Evolutionary conservation across 768 basidiomycete genomes (phyloP).

Genomic region (Suillus hirtellus): DNA sequence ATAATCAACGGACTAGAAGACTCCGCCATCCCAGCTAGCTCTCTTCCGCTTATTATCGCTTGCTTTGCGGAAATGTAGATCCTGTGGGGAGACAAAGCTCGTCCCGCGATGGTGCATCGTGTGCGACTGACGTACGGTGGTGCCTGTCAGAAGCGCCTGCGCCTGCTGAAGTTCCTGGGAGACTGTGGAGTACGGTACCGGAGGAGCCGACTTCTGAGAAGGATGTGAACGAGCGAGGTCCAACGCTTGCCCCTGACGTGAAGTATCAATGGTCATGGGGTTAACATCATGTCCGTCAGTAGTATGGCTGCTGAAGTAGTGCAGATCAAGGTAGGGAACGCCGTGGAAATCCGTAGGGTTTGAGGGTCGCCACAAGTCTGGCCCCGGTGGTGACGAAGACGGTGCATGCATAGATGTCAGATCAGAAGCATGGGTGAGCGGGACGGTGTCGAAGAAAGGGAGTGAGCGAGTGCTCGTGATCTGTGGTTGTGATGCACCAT

Average conservation of each 20-base stretch:
- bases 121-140: slow-evolving; percentile 17
- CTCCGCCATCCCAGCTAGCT: slow-evolving; percentile 56
- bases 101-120: slow-evolving; percentile 48
- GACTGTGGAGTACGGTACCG: slow-evolving; percentile 26
- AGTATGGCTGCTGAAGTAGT: slow-evolving; percentile 54
- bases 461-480: slow-evolving; percentile 37
- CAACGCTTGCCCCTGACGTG: slow-evolving; percentile 49
- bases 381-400: slow-evolving; percentile 17
- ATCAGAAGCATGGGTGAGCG: slow-evolving; percentile 24
- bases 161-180: slow-evolving; percentile 35
- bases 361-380: slow-evolving; percentile 33
- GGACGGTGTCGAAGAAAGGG: slow-evolving; percentile 31
- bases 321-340: slow-evolving; percentile 72
- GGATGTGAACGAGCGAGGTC: slow-evolving; percentile 46
- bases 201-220: slow-evolving; percentile 31
- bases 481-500: slow-evolving; percentile 36
- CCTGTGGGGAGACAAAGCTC: slow-evolving; percentile 55
- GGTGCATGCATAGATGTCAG: slow-evolving; percentile 23
- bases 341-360: slow-evolving; percentile 41
- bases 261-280: slow-evolving; percentile 25
- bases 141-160: slow-evolving; percentile 28
- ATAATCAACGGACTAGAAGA: slow-evolving; percentile 22
- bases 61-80: slow-evolving; percentile 47
- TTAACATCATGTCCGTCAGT: slow-evolving; percentile 25
- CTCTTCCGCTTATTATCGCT: slow-evolving; percentile 58